These are phyloP conservation scores for Tirmania nivea DNA, from an alignment of 495 filamentous ascomycete species.

Conservation along the genomic window DNA sequence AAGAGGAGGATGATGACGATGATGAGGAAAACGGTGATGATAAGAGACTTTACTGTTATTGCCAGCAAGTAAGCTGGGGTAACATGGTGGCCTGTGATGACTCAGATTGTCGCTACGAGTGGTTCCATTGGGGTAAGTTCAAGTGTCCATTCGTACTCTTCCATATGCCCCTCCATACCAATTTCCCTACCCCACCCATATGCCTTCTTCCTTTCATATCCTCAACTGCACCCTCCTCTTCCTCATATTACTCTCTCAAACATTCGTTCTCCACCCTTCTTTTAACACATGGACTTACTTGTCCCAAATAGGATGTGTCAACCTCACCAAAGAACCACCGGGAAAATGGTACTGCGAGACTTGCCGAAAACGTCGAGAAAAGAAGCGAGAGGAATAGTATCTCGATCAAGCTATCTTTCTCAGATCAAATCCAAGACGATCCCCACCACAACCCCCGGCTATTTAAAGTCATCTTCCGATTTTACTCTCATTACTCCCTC, in stretches of 20 bases:
- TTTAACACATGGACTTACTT: not conserved
- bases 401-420: too few species aligned
- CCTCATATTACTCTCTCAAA: not conserved
- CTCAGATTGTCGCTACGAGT: conserved; percentile 73
- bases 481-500: too few species aligned
- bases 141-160: too few species aligned
- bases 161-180: too few species aligned
- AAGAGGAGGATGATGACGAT: conserved; percentile 44
- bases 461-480: too few species aligned
- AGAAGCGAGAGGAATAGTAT: not conserved
- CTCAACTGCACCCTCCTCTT: not conserved
- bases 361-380: not conserved
- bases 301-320: not conserved
- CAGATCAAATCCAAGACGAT: too few species aligned
- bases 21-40: conserved; percentile 77
- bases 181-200: too few species aligned
- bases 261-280: not conserved
- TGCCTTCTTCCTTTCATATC: not conserved
- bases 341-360: not conserved
- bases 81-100: conserved; percentile 99
- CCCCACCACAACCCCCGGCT: too few species aligned
- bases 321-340: not conserved
- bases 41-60: conserved; percentile 76
- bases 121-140: conserved; percentile 64
- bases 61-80: conserved; percentile 78